phyloP scores from a whole-genome alignment of 768 basidiomycete species.

The Tephrocybe rancida region DNA sequence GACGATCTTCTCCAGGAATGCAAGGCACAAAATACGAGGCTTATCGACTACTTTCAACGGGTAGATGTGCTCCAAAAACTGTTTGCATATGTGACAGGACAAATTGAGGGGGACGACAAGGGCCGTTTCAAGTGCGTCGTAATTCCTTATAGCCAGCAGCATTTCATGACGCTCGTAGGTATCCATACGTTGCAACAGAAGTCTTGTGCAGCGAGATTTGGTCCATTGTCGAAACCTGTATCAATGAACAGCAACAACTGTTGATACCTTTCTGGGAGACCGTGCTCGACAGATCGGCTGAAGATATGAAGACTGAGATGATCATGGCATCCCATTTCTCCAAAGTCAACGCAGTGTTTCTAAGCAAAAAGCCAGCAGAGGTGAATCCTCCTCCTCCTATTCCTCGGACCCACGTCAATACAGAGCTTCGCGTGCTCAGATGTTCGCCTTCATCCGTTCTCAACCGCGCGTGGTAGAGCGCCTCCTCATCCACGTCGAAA shows the following conservation, averaged over 20 bases:
- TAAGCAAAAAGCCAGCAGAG: slow-evolving; percentile 89
- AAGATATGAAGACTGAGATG: slow-evolving; percentile 87
- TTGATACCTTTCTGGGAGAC: slow-evolving; percentile 92
- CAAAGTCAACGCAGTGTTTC: slow-evolving; percentile 89
- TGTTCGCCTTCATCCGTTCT: slow-evolving; percentile 88
- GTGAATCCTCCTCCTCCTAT: slow-evolving; percentile 50
- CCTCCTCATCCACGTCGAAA: slow-evolving; percentile 83
- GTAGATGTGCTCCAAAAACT: slow-evolving; percentile 80
- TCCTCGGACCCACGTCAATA: slow-evolving; percentile 23
- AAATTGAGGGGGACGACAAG: slow-evolving; percentile 79
- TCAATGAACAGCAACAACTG: slow-evolving; percentile 69
- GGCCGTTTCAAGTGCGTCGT: slow-evolving; percentile 78
- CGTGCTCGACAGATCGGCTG: slow-evolving; percentile 75
- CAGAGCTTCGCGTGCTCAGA: slow-evolving; percentile 52
- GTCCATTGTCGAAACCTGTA: slow-evolving; percentile 90
- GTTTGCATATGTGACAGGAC: slow-evolving; percentile 84
- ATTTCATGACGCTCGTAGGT: slow-evolving; percentile 47
- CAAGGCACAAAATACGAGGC: slow-evolving; percentile 89
- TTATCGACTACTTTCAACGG: slow-evolving; percentile 86
- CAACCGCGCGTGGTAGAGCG: slow-evolving; percentile 83
- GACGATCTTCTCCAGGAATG: slow-evolving; percentile 94
- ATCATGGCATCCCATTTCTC: slow-evolving; percentile 91
- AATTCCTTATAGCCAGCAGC: neutral
- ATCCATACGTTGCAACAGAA: slow-evolving; percentile 91
- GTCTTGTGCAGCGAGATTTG: slow-evolving; percentile 96